Evolutionary conservation across 2,329 filamentous ascomycete genomes (phyloP).

Genomic region (Phialophora verrucosa): DNA sequence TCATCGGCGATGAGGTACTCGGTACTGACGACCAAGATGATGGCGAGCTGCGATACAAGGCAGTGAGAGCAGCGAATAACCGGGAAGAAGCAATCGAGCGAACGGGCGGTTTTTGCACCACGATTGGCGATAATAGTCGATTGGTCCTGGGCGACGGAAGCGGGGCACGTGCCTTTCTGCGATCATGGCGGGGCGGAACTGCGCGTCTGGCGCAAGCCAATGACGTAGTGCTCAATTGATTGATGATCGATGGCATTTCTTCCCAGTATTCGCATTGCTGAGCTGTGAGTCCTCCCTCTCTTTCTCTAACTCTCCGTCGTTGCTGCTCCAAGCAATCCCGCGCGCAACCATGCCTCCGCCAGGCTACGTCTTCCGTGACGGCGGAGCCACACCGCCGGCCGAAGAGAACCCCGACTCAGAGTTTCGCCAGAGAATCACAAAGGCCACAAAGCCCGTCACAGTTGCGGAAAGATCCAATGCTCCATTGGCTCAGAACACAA

Average conservation of each 20-base stretch:
- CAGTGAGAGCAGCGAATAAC: background rate
- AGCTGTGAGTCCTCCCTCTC: background rate
- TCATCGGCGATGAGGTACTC: background rate
- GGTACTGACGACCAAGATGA: background rate
- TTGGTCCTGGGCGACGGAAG: constrained; percentile 12
- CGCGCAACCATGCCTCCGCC: constrained; percentile 41
- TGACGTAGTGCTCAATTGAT: constrained; percentile 19
- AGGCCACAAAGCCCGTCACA: constrained; percentile 29
- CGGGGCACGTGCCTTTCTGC: background rate
- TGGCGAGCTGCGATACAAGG: background rate
- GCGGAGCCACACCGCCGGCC: constrained; percentile 41
- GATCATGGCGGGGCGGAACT: constrained; percentile 3
- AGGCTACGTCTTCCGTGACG: constrained; percentile 44
- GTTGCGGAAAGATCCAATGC: constrained; percentile 30
- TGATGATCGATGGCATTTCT: background rate
- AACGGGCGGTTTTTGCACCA: background rate
- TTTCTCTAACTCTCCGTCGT: background rate
- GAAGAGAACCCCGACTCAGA: constrained; percentile 33
- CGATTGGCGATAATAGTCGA: constrained; percentile 23
- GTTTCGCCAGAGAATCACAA: constrained; percentile 34
- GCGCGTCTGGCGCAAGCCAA: background rate
- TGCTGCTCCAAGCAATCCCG: background rate
- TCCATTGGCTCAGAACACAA: constrained; percentile 42
- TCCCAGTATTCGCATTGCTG: background rate
- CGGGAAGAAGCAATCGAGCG: background rate